Base-by-base conservation (phyloP, 2,329 filamentous ascomycete genomes). In the Phialocephala subalpina region DNA sequence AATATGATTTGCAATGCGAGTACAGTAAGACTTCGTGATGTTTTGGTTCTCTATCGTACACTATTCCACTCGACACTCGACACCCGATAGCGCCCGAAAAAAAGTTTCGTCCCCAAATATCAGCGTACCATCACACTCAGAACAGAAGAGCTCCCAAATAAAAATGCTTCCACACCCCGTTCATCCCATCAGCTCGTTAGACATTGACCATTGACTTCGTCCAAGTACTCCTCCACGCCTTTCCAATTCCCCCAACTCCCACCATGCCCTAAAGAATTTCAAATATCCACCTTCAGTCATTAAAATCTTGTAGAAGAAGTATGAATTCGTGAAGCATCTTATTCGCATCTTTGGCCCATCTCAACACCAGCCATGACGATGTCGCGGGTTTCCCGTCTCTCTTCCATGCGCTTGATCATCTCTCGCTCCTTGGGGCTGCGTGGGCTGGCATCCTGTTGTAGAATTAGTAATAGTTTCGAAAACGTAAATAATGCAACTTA, bases 401-500 rank as follows among this genome's bases (percentile, higher is more conserved):
- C 83, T 72, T 87, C 86, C 73, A 87, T 78, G 69, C 84, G 78
- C 72, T 85, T 82, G 64, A 87, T 83, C 74, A 87, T 78, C 75
- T 87, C 85, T 72, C 85, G 80, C 77, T 88, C 86, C 71, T 82
- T 82, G 47, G 84, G 84, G 72, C 83, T 86, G 45, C 86, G 79
- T 25, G 86, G 85, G 74, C 85, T 85, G 45, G 85, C 83, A 71
- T 88, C 85, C 73, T 74, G 42, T 35, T 8, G 66, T 60, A 47
- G 45, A 58, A 56, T 68, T 63, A 69, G 62, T 18, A 38, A 20
- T 16, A 18, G 11, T 1, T 20, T 27, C 7, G 16, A n/a, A 42
- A 27, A 20, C 8, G 6, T 27, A 20, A 45, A 25, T 35, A 25
- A 7, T 20, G 5, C 1, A 64, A 70, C 72, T 71, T 71, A 74